These are phyloP conservation scores for Penicillium crystallinum DNA, from an alignment of 495 filamentous ascomycete species.

Conservation along the genomic window DNA sequence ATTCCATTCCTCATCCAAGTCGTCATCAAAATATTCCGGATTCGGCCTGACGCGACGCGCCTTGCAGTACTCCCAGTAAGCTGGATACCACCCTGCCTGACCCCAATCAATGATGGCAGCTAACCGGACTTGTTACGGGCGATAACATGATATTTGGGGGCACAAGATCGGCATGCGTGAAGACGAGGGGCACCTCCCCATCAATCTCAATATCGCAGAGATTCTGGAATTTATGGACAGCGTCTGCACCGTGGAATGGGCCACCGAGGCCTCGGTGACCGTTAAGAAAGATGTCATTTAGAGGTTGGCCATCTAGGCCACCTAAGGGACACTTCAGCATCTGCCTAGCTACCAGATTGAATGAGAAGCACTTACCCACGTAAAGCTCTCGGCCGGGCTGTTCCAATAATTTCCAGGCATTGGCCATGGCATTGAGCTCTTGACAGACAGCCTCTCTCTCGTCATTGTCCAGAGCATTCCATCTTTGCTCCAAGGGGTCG, in stretches of 20 bases:
- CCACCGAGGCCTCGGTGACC: slow-evolving; percentile 13
- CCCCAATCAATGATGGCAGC: slow-evolving; percentile 38
- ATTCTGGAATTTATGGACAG: slow-evolving; percentile 22
- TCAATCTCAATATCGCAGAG: slow-evolving; percentile 19
- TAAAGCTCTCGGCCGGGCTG: slow-evolving; percentile 27
- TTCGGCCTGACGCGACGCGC: slow-evolving; percentile 13
- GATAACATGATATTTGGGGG: slow-evolving; percentile 36
- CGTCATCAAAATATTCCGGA: slow-evolving; percentile 16
- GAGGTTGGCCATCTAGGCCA: slow-evolving; percentile 17
- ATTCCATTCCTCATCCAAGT: slow-evolving; percentile 19
- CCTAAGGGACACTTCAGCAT: slow-evolving; percentile 9
- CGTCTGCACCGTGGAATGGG: slow-evolving; percentile 20
- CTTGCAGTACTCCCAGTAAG: slow-evolving; percentile 46
- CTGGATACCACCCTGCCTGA: slow-evolving; percentile 41
- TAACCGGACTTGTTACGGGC: slow-evolving; percentile 21
- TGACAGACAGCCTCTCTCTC: slow-evolving; percentile 35
- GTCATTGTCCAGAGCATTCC: slow-evolving; percentile 28
- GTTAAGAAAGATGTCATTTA: slow-evolving; percentile 20
- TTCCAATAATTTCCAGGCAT: slow-evolving; percentile 25
- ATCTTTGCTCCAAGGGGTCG: slow-evolving; percentile 31
- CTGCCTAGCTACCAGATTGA: slow-evolving; percentile 4
- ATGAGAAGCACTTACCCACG: slow-evolving; percentile 22
- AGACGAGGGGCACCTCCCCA: slow-evolving; percentile 13
- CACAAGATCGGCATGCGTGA: slow-evolving; percentile 39
- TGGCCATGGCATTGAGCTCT: slow-evolving; percentile 30